Evolutionary conservation across 2,329 filamentous ascomycete species (phyloP).

Genomic region (Alternaria consortialis): DNA sequence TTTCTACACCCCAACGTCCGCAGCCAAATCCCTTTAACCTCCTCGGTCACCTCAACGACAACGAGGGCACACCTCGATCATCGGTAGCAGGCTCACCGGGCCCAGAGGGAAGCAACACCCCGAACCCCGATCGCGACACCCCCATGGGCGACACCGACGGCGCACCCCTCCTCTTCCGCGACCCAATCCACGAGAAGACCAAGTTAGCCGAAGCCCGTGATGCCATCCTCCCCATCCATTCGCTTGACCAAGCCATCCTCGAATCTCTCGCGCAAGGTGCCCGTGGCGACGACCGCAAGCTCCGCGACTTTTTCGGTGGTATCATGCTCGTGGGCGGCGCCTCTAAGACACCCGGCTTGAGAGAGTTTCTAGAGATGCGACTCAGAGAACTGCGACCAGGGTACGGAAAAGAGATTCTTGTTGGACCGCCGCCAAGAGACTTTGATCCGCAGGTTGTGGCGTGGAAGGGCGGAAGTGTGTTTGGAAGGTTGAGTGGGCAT

Average conservation of each 20-base stretch:
- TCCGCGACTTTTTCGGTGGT: slow-evolving; percentile 75
- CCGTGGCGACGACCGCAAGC: slow-evolving; percentile 89
- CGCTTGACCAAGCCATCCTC: slow-evolving; percentile 88
- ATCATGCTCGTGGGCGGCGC: slow-evolving; percentile 53
- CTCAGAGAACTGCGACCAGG: slow-evolving; percentile 71
- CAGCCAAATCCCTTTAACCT: slow-evolving; percentile 70
- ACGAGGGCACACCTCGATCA: slow-evolving; percentile 79
- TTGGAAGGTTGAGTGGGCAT: slow-evolving; percentile 82
- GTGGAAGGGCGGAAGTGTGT: slow-evolving; percentile 98
- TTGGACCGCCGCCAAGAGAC: slow-evolving; percentile 80
- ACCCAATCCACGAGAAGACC: slow-evolving; percentile 59
- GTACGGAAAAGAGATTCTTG: slow-evolving; percentile 72
- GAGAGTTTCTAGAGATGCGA: slow-evolving; percentile 82
- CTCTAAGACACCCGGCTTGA: slow-evolving; percentile 70
- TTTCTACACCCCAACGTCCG: slow-evolving; percentile 61
- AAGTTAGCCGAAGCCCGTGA: slow-evolving; percentile 74
- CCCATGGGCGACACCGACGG: slow-evolving; percentile 54
- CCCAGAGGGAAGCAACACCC: slow-evolving; percentile 82
- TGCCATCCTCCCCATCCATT: slow-evolving; percentile 79
- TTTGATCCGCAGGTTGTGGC: slow-evolving; percentile 97
- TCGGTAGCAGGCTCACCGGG: slow-evolving; percentile 89
- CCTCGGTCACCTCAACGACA: slow-evolving; percentile 72
- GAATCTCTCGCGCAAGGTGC: slow-evolving; percentile 88
- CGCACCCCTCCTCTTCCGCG: slow-evolving; percentile 50
- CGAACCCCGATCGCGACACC: slow-evolving; percentile 60